Evolutionary conservation across 148 eudicot genomes (phyloP).

Genomic region (Vaccinium darrowii): DNA sequence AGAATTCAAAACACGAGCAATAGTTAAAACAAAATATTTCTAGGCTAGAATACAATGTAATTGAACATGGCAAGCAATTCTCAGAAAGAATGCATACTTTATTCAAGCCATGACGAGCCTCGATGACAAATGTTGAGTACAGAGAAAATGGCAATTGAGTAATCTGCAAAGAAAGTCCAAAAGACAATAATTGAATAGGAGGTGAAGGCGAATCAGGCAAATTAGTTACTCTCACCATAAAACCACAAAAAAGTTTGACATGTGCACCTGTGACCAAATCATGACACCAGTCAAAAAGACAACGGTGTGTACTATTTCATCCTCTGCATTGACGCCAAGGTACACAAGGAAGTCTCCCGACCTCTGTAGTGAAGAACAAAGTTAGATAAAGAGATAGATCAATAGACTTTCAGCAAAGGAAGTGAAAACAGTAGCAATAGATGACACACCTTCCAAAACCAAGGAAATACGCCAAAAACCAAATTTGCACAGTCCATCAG

Average conservation of each 20-base stretch:
- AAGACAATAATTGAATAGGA: background rate
- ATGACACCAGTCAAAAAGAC: slow-evolving; percentile 87
- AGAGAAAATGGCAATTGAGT: slow-evolving; percentile 95
- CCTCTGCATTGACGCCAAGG: slow-evolving; percentile 67
- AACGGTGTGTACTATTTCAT: slow-evolving; percentile 88
- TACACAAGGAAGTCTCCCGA: slow-evolving; percentile 58
- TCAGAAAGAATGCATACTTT: slow-evolving; percentile 43
- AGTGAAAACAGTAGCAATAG: background rate
- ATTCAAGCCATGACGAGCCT: slow-evolving; percentile 98
- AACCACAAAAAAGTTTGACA: background rate
- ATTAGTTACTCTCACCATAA: background rate
- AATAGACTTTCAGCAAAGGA: slow-evolving; percentile 10
- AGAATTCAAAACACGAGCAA: background rate
- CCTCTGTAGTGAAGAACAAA: slow-evolving; percentile 42
- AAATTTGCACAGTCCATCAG: slow-evolving; percentile 84
- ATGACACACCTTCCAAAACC: slow-evolving; percentile 84
- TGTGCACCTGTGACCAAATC: slow-evolving; percentile 93
- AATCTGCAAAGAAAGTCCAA: slow-evolving; percentile 49
- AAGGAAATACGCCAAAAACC: slow-evolving; percentile 73
- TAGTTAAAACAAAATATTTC: background rate
- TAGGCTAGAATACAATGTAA: background rate
- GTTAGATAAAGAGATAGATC: background rate
- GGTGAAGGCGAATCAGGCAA: background rate
- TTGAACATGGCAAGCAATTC: background rate
- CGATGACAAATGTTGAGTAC: slow-evolving; percentile 91